phyloP scores from a whole-genome alignment of 1,284 basidiomycete species.

The Pseudozyma sp. region DNA sequence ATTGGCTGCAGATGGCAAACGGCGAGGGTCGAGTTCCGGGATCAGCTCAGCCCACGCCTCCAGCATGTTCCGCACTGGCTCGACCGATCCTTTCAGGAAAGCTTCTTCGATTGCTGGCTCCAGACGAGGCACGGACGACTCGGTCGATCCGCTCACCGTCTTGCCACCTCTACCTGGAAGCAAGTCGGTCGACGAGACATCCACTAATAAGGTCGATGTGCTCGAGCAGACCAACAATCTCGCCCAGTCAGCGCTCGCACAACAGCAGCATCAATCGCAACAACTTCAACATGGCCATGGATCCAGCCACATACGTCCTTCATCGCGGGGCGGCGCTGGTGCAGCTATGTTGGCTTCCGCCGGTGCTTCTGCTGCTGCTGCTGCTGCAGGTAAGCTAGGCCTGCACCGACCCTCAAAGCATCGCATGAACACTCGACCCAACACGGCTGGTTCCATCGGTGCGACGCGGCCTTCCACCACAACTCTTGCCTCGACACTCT shows the following conservation, averaged over 20 bases:
- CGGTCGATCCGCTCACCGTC: slow-evolving; percentile 39
- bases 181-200: slow-evolving; percentile 31
- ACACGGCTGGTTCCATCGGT: slow-evolving; percentile 58
- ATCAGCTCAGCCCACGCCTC: slow-evolving; percentile 35
- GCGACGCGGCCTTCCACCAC: slow-evolving; percentile 38
- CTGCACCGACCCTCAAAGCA: slow-evolving; percentile 54
- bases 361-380: slow-evolving; percentile 55
- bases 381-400: slow-evolving; percentile 59
- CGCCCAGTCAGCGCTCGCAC: slow-evolving; percentile 30
- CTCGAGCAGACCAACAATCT: slow-evolving; percentile 46
- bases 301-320: slow-evolving; percentile 26
- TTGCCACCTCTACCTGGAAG: slow-evolving; percentile 21
- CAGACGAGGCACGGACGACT: slow-evolving; percentile 49
- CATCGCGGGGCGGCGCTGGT: slow-evolving; percentile 44
- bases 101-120: slow-evolving; percentile 32
- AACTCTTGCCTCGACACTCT: slow-evolving; percentile 42
- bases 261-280: slow-evolving; percentile 27
- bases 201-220: slow-evolving; percentile 36
- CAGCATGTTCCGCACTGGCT: slow-evolving; percentile 43
- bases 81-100: slow-evolving; percentile 39
- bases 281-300: slow-evolving; percentile 16
- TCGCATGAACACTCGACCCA: slow-evolving; percentile 47
- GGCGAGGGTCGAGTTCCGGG: slow-evolving; percentile 39
- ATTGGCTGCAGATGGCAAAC: slow-evolving; percentile 24
- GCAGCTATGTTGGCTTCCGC: slow-evolving; percentile 48